Evolutionary conservation across 192 early-diverging fungal species (phyloP).

Genomic region (Coemansia sp.): DNA sequence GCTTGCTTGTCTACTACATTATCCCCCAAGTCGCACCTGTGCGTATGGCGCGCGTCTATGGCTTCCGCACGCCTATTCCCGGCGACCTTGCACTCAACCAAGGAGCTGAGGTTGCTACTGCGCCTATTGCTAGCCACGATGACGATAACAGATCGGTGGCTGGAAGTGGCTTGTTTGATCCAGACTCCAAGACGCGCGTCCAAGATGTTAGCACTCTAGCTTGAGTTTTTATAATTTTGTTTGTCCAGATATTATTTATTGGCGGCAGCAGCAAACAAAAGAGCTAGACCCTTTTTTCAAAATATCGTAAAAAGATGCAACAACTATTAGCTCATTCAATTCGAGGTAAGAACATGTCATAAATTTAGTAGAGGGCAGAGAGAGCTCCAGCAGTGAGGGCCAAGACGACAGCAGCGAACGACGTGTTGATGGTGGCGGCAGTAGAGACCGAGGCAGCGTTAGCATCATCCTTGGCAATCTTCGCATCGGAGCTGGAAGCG

Average conservation of each 20-base stretch:
- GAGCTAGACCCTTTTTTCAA: not conserved
- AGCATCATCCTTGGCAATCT: constrained; percentile 24
- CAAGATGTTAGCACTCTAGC: not conserved
- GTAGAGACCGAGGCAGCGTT: constrained; percentile 11
- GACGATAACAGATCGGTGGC: not conserved
- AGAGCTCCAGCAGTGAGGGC: constrained; percentile 29
- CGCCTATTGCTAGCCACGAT: not conserved
- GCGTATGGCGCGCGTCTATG: constrained; percentile 40
- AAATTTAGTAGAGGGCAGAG: constrained; percentile 34
- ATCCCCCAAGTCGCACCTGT: constrained; percentile 61
- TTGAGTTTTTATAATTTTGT: not conserved
- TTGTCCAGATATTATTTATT: constrained; percentile 1
- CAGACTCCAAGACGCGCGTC: not conserved
- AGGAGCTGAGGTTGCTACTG: not conserved
- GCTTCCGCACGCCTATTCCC: constrained; percentile 40
- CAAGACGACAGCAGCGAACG: constrained; percentile 33
- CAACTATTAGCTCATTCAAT: not conserved
- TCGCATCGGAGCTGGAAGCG: constrained; percentile 13
- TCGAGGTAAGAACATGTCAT: not conserved
- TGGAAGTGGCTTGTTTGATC: not conserved
- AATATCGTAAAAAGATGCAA: not conserved
- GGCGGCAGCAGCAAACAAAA: not conserved
- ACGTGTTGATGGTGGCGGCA: constrained; percentile 11
- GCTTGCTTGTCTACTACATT: constrained; percentile 70
- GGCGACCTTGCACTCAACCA: constrained; percentile 39